Conservation (phyloP, 1,139 yeast genomes). For the Yamadazyma songkhlaensis region DNA sequence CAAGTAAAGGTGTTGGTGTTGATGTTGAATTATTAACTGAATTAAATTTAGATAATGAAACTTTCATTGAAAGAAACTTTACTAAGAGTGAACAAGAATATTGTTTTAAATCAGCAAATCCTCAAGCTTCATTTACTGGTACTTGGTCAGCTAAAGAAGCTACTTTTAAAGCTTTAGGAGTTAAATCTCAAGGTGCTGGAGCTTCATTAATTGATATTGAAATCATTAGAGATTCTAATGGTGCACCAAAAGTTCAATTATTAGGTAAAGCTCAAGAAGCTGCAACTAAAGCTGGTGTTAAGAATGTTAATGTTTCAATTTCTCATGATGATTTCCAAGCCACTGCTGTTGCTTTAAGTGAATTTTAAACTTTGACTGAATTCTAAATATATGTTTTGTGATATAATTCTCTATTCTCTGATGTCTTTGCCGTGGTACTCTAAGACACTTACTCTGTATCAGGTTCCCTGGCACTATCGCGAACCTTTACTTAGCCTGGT, state of each 20-base stretch:
- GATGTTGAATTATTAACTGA: slow-evolving; percentile 89
- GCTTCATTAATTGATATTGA: slow-evolving; percentile 91
- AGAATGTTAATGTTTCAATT: slow-evolving; percentile 77
- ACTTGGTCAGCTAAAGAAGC: slow-evolving; percentile 99
- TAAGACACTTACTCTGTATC: no score
- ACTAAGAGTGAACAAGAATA: slow-evolving; percentile 75
- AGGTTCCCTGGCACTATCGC: no score
- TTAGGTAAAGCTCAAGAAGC: slow-evolving; percentile 74
- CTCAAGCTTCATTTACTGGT: slow-evolving; percentile 92
- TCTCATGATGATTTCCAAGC: slow-evolving; percentile 97
- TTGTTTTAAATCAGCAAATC: slow-evolving; percentile 69
- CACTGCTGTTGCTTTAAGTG: slow-evolving; percentile 93
- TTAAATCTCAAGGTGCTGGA: slow-evolving; percentile 89
- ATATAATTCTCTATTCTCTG: no score
- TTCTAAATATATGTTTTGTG: neutral
- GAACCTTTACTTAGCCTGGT: no score
- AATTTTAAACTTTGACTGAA: slow-evolving; percentile 47
- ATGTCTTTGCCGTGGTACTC: no score
- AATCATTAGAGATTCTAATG: slow-evolving; percentile 68
- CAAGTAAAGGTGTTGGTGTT: slow-evolving; percentile 84
- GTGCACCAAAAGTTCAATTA: slow-evolving; percentile 79
- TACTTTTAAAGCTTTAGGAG: slow-evolving; percentile 92
- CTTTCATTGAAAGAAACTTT: slow-evolving; percentile 90
- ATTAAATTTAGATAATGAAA: slow-evolving; percentile 78
- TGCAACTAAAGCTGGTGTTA: slow-evolving; percentile 69